Percentiles rank a stretch among this genome's conserved stretches.
phyloP scores from a whole-genome alignment of 2,329 filamentous ascomycete genomes.

The Fusarium pininemorale region DNA sequence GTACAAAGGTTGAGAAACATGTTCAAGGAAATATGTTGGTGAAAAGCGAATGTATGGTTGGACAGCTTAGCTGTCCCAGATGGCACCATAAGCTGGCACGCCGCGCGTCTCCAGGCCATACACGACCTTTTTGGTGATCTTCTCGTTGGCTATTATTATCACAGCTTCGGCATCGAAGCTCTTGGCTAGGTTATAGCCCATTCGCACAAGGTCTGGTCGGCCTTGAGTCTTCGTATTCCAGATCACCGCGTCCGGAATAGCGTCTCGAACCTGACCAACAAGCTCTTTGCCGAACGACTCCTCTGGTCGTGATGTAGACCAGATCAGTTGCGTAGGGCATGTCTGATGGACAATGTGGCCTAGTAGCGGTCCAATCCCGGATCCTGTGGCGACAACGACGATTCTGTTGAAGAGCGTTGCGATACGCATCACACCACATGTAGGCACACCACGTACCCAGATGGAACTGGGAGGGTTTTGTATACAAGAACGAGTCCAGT shows the following conservation, averaged over 20 bases:
- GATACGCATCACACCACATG: conserved; percentile 73
- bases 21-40: conserved; percentile 3
- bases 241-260: conserved; percentile 71
- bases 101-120: conserved; percentile 73
- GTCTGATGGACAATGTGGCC: conserved; percentile 63
- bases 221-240: conserved; percentile 71
- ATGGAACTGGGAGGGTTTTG: conserved; percentile 66
- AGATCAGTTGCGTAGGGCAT: conserved; percentile 69
- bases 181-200: conserved; percentile 63
- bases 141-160: conserved; percentile 76
- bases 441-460: conserved; percentile 74
- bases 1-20: background rate
- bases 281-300: conserved; percentile 70
- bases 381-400: conserved; percentile 76
- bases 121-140: conserved; percentile 73
- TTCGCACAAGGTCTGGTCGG: conserved; percentile 64
- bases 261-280: conserved; percentile 61
- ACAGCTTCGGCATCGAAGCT: conserved; percentile 73
- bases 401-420: conserved; percentile 72
- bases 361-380: conserved; percentile 75
- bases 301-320: conserved; percentile 71
- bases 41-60: background rate
- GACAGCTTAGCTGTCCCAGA: conserved; percentile 67
- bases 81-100: conserved; percentile 75
- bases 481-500: conserved; percentile 76